Base-by-base conservation (phyloP, 2,329 filamentous ascomycete species). In the Aspergillus eucalypticola region DNA sequence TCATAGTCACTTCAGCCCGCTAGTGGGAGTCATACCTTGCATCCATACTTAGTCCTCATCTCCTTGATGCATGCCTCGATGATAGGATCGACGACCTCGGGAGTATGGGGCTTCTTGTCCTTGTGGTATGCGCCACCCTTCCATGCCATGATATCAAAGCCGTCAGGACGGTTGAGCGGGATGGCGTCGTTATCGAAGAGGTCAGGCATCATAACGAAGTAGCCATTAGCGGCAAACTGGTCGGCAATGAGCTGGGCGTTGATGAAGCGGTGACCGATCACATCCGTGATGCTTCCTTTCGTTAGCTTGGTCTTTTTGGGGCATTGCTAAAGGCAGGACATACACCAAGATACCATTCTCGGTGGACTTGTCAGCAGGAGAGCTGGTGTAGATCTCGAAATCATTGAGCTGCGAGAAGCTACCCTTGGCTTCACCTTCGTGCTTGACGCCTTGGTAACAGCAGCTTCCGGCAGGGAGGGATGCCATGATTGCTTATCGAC, bases 181-280 rank as follows among this genome's bases (percentile, higher is more conserved):
- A 89, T 71, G 3, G 84, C 72, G 71, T 90, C 86, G 59, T 86
- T 86, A 64, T 87, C 81, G 80, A 90, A 89, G 51, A 88, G 75
- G 72, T 91, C 89, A n/a, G 88, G 83, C 65, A 91, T 82, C 21
- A 90, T 75, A 55, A 83, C 83, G 57, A 86, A 78, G 76, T 90
- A 90, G 64, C 87, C 89, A 70, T 88, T 88, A 60, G 84, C 84
- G 49, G 89, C 89, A 72, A 84, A 88, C 68, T 89, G 84, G 78
- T 91, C 89, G 56, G 88, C 89, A 64, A 90, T 84, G 64, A 88
- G 76, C 72, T 86, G 75, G 66, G 78, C 79, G 73, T 87, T 85
- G 71, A 77, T 76, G 69, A 82, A 82, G 39, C 57, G 51, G 19
- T 59, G 51, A 13, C 50, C 42, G 51, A 59, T 54, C n/a, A 54